These are phyloP conservation scores for Ilex asprella DNA, from an alignment of 257 asterid species.

Conservation along the genomic window DNA sequence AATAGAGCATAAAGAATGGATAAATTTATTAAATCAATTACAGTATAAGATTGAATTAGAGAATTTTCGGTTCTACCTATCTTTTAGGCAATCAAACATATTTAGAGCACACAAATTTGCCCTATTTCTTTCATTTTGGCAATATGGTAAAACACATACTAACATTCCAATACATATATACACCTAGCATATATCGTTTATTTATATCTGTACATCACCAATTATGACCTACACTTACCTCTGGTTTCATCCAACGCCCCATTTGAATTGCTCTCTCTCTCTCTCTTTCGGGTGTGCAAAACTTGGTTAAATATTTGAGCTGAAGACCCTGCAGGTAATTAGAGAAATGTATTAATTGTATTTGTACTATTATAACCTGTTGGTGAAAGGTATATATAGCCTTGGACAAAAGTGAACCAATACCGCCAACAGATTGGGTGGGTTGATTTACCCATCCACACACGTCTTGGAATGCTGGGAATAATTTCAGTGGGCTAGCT, in stretches of 20 bases:
- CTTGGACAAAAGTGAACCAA: not conserved
- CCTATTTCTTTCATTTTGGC: not conserved
- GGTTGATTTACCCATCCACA: not conserved
- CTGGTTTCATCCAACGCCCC: slow-evolving; percentile 91
- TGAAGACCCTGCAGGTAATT: not conserved
- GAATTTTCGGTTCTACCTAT: too few species aligned
- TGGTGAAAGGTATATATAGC: too few species aligned
- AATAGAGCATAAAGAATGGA: too few species aligned
- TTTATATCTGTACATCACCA: not conserved
- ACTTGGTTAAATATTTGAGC: not conserved
- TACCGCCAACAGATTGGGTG: too few species aligned
- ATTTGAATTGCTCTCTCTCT: slow-evolving; percentile 11
- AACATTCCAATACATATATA: not conserved
- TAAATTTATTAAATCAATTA: too few species aligned
- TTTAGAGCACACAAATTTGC: not conserved
- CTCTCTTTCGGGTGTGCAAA: not conserved
- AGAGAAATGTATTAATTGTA: too few species aligned
- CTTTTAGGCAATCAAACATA: too few species aligned
- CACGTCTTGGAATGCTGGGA: not conserved
- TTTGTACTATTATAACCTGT: too few species aligned
- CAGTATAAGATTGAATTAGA: too few species aligned
- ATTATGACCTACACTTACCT: slow-evolving; percentile 29
- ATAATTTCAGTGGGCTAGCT: slow-evolving; percentile 16
- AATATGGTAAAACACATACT: not conserved
- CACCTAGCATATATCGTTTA: not conserved